Evolutionary conservation across 176 grass and related monocot species (phyloP).

Genomic region (Areca catechu): DNA sequence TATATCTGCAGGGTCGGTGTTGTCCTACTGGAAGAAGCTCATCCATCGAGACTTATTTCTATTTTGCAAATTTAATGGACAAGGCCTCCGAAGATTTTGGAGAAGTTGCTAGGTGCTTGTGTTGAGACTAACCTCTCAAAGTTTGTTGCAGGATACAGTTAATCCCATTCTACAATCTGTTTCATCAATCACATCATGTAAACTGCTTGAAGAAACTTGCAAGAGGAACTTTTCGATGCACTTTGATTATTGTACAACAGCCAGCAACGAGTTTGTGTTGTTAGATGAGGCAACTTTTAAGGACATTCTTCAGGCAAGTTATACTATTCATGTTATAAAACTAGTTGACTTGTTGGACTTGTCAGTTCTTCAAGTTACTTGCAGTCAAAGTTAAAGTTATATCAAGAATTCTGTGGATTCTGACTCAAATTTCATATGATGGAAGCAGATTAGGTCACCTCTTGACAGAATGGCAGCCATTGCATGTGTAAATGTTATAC

Average conservation of each 20-base stretch:
- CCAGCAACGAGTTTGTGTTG: constrained; percentile 65
- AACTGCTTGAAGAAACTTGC: constrained; percentile 80
- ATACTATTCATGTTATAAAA: background rate
- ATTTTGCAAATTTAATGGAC: constrained; percentile 43
- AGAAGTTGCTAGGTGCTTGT: constrained; percentile 53
- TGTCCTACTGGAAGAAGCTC: constrained; percentile 53
- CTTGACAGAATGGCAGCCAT: too few species aligned
- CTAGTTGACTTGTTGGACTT: too few species aligned
- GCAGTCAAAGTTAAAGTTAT: too few species aligned
- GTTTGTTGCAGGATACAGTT: constrained; percentile 89
- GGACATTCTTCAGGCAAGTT: constrained; percentile 86
- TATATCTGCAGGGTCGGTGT: constrained; percentile 44
- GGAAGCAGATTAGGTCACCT: too few species aligned
- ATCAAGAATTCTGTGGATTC: too few species aligned
- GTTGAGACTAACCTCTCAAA: constrained; percentile 53
- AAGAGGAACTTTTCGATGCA: constrained; percentile 78
- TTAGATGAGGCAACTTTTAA: constrained; percentile 82
- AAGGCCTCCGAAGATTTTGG: constrained; percentile 56
- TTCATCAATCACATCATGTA: constrained; percentile 77
- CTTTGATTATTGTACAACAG: constrained; percentile 96
- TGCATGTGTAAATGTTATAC: too few species aligned
- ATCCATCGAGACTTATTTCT: constrained; percentile 49
- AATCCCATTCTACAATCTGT: constrained; percentile 74
- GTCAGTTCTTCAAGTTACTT: too few species aligned
- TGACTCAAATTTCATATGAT: too few species aligned